These are phyloP conservation scores for Clathrus columnatus DNA, from an alignment of 768 basidiomycete species.

Conservation along the genomic window DNA sequence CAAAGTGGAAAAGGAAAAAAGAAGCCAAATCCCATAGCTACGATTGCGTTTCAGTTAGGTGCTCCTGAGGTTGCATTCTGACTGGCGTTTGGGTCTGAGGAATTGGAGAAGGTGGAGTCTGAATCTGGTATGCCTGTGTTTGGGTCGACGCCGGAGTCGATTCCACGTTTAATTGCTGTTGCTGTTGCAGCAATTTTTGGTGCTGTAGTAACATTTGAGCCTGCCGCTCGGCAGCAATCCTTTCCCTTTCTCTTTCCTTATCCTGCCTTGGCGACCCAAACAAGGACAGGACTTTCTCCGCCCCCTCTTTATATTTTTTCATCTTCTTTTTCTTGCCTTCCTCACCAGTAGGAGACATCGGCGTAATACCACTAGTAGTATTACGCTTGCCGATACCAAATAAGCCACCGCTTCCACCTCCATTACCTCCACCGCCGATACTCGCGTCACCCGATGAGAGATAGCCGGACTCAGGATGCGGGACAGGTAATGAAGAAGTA, in stretches of 20 bases:
- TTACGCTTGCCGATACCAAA: neutral
- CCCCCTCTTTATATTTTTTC: slow-evolving; percentile 82
- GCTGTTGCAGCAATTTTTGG: neutral
- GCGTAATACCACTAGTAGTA: slow-evolving; percentile 18
- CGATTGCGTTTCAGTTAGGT: neutral
- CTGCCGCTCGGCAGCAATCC: neutral
- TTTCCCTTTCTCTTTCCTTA: neutral
- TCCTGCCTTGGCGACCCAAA: slow-evolving; percentile 63
- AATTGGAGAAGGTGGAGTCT: neutral
- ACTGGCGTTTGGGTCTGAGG: neutral
- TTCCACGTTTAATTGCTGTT: neutral
- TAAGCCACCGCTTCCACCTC: neutral
- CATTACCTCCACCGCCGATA: neutral
- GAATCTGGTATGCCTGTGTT: neutral
- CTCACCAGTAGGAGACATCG: slow-evolving; percentile 24
- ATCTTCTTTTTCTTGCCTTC: slow-evolving; percentile 59
- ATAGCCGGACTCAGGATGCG: neutral
- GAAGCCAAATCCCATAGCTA: neutral
- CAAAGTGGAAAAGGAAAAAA: neutral
- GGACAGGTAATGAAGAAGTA: neutral
- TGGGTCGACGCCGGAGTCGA: neutral
- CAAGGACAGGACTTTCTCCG: slow-evolving; percentile 76
- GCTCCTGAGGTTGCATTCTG: neutral
- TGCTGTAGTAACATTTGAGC: neutral
- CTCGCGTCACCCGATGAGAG: neutral